These are phyloP conservation scores for Starmerella vitae DNA, from an alignment of 805 yeast species.

Conservation along the genomic window DNA sequence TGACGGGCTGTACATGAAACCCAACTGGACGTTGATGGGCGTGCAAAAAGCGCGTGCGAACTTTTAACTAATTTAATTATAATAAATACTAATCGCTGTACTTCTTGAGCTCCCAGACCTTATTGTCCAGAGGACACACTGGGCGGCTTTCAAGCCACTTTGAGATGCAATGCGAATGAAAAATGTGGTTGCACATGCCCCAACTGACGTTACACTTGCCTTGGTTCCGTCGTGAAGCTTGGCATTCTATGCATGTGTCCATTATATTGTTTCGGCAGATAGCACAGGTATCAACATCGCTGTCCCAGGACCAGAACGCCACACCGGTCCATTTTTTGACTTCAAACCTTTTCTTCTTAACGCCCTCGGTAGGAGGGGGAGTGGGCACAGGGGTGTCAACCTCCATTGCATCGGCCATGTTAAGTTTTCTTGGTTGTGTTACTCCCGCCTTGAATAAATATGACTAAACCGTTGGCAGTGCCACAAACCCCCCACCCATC, in stretches of 20 bases:
- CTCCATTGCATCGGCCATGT: constrained; percentile 1
- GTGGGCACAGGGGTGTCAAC: neutral
- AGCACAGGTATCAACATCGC: constrained; percentile 90
- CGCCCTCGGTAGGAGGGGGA: neutral
- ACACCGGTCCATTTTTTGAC: constrained; percentile 98
- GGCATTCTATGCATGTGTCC: constrained; percentile 97
- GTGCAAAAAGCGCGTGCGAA: neutral
- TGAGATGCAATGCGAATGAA: constrained; percentile 91
- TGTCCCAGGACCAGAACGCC: constrained; percentile 99
- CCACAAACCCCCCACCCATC: too few relatives aligned
- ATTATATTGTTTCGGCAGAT: constrained; percentile 94
- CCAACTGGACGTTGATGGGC: neutral
- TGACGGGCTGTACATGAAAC: neutral
- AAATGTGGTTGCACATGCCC: constrained; percentile 97
- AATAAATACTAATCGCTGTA: constrained; percentile 42
- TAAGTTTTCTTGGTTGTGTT: too few relatives aligned
- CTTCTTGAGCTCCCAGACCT: constrained; percentile 70
- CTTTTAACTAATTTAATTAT: neutral
- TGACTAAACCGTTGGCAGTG: too few relatives aligned
- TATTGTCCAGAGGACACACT: constrained; percentile 91
- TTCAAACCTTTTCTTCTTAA: constrained; percentile 43
- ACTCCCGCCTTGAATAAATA: too few relatives aligned
- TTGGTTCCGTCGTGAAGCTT: constrained; percentile 56
- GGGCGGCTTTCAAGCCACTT: constrained; percentile 92
- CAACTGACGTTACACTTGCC: constrained; percentile 88